phyloP scores from a whole-genome alignment of 768 basidiomycete species.

The Lentinus tigrinus region DNA sequence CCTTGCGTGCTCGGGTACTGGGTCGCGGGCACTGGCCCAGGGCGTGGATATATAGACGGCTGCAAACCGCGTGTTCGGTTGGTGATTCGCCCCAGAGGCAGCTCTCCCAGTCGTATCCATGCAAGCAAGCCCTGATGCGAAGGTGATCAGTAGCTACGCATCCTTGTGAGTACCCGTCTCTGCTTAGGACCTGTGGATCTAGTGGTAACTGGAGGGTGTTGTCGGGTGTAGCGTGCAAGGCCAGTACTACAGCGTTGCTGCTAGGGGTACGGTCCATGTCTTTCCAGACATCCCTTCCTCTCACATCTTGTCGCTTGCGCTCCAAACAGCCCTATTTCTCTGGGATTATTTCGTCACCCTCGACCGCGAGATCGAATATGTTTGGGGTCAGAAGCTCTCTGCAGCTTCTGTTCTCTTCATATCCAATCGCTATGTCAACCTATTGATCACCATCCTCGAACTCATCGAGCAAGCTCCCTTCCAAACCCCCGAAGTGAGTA shows the following conservation, averaged over 20 bases:
- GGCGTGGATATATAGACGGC: not conserved
- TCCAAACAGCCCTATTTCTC: constrained; percentile 11
- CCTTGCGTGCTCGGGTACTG: no score
- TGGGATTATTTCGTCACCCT: constrained; percentile 22
- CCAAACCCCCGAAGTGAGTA: constrained; percentile 48
- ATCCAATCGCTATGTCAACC: constrained; percentile 22
- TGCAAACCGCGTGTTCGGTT: not conserved
- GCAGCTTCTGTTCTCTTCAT: constrained; percentile 18
- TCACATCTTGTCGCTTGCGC: not conserved
- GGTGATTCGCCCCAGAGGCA: not conserved
- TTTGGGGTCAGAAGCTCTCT: constrained; percentile 15
- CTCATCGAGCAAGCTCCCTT: constrained; percentile 17
- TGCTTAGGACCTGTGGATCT: not conserved
- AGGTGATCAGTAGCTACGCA: not conserved
- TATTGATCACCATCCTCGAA: constrained; percentile 17
- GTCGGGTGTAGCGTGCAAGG: constrained; percentile 5
- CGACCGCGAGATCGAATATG: constrained; percentile 15
- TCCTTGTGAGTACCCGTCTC: constrained; percentile 4
- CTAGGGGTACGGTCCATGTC: constrained; percentile 9
- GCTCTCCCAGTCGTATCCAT: not conserved
- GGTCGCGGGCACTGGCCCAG: no score
- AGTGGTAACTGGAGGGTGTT: not conserved
- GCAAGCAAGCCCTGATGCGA: not conserved
- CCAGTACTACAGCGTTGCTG: constrained; percentile 14
- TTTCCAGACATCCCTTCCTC: not conserved